Base-by-base conservation (phyloP, 1,139 yeast species). In the Candida anutae region DNA sequence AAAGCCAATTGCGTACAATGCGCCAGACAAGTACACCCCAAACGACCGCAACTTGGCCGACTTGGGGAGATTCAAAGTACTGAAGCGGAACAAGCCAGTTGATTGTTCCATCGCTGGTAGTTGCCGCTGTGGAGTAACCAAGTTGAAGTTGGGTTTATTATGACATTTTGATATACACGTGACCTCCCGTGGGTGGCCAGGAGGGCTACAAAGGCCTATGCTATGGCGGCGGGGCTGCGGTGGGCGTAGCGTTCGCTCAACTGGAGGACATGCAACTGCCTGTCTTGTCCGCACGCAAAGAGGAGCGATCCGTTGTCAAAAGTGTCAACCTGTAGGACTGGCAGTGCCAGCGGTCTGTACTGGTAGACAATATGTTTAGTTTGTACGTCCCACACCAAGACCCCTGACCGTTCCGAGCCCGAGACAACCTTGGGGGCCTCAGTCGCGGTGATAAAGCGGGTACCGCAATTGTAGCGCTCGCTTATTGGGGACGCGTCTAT, bases 1-100 rank as follows among this genome's bases (percentile, higher is more conserved):
- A 50, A 88, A 78, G 8, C 95, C 98, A 33, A 83, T 59, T 25
- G 96, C 83, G 44, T 82, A 90, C 36, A 79, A 62, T 1, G 78
- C 84, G 2, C 94, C 94, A 3, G 87, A 62, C 15, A 75, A 45
- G 45, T 80, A 82, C 16, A 82, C 88, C 6, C 95, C 94, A 22
- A 73, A 55, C 2, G 88, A 70, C 42, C 94, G 67, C 28, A 85
- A 63, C 26, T 79, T 72, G 27, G 76, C 77, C 5, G 90, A 77
- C 40, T 77, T 77, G 34, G 83, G 87, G 22, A 77, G 58, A 34
- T 62, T 66, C 44, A 76, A 64, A 24, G 57, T 62, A 25, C 63
- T 68, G 55, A 77, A 69, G 36, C 76, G 66, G 53, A 77, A 77
- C 25, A 62, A 44, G 32, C 51, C 43, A 26, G 48, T 48, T 21